These are phyloP conservation scores for Salix viminalis DNA, from an alignment of 345 rosid genomes.

Conservation along the genomic window DNA sequence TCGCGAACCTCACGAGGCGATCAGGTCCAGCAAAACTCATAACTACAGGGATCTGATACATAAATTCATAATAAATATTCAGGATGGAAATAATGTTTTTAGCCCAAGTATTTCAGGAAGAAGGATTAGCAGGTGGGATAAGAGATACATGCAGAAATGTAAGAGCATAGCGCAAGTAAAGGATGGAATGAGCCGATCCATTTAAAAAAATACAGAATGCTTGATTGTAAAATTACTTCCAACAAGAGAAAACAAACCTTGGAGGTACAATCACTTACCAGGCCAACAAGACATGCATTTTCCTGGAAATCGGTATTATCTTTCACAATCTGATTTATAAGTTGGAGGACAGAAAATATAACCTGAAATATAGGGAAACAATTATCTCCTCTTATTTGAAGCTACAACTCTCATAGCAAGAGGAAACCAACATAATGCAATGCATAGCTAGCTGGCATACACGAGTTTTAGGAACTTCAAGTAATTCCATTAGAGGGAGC, in stretches of 20 bases:
- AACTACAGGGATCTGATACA: constrained; percentile 72
- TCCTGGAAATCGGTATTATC: constrained; percentile 86
- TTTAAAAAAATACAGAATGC: neutral
- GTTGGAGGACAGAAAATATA: constrained; percentile 81
- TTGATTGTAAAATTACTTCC: neutral
- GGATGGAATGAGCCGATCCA: neutral
- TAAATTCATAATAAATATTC: neutral
- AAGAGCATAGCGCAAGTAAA: neutral
- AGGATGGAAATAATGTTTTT: neutral
- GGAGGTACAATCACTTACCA: constrained; percentile 14
- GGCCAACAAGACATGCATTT: constrained; percentile 97
- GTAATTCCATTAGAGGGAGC: constrained; percentile 87
- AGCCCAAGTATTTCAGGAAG: neutral
- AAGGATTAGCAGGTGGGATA: neutral
- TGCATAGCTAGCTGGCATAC: constrained; percentile 42
- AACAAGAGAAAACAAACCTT: neutral
- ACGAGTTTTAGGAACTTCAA: constrained; percentile 71
- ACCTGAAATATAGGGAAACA: constrained; percentile 51
- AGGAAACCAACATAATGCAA: neutral
- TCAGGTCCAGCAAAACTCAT: constrained; percentile 76
- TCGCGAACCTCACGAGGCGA: constrained; percentile 80
- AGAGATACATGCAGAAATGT: neutral
- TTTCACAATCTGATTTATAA: constrained; percentile 72
- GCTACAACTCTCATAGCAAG: neutral
- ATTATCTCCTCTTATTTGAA: constrained; percentile 13